Conservation (phyloP, 164 flowering plant species). For the Paratinospora sagittata region DNA sequence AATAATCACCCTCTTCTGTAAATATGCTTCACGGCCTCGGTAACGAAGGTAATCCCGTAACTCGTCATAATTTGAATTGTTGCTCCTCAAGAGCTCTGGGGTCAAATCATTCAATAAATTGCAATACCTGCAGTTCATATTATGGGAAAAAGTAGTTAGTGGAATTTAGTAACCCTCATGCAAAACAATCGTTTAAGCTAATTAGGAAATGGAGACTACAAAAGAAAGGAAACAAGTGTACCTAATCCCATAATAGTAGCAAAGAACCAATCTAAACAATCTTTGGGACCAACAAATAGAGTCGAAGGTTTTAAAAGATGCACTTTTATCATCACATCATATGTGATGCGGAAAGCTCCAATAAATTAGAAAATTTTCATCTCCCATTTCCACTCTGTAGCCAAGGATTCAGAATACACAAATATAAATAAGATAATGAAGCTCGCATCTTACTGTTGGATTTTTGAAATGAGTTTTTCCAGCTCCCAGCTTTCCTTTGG, state of each 20-base stretch:
- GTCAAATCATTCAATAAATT: constrained; percentile 83
- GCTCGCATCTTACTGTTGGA: constrained; percentile 72
- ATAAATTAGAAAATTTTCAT: too few relatives aligned
- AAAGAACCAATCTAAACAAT: too few relatives aligned
- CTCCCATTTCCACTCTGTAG: too few relatives aligned
- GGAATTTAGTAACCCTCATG: not conserved
- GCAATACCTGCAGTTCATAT: constrained; percentile 60
- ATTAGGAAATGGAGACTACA: too few relatives aligned
- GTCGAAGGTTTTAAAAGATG: too few relatives aligned
- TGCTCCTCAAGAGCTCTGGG: constrained; percentile 56
- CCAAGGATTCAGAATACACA: not conserved
- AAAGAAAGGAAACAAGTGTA: too few relatives aligned
- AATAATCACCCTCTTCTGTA: constrained; percentile 73
- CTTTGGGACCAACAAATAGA: too few relatives aligned
- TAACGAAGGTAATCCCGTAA: constrained; percentile 62
- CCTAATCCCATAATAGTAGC: too few relatives aligned
- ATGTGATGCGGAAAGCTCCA: too few relatives aligned
- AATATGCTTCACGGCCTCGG: constrained; percentile 89
- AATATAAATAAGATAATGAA: constrained; percentile 3
- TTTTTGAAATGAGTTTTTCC: constrained; percentile 79
- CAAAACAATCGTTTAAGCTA: too few relatives aligned
- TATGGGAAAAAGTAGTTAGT: not conserved
- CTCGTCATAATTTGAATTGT: constrained; percentile 66
- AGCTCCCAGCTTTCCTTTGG: constrained; percentile 92
- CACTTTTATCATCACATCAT: too few relatives aligned